Base-by-base conservation (phyloP, 805 yeast species). In the Starmerella asiatica region DNA sequence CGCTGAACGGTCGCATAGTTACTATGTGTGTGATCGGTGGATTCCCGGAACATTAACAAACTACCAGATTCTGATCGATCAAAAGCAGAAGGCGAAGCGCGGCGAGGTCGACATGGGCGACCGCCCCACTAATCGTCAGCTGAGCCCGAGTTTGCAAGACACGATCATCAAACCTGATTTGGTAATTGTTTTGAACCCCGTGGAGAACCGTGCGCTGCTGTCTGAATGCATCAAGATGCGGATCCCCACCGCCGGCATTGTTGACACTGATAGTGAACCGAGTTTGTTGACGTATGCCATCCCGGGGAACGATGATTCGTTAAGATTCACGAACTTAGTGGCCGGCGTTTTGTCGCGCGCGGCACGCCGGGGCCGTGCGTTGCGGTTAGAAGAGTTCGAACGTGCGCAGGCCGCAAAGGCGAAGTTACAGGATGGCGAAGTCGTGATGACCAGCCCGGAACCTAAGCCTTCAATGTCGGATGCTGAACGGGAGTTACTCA, bases 201-300 rank as follows among this genome's bases (percentile, higher is more conserved):
- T 75, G 23, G 94, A 85, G 56, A 82, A 83, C 65, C 68, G 82
- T 53, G 77, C 75, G 51, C 78, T 86, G 37, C 63, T 91, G 37
- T 68, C 68, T 37, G 98, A 91, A 62, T 91, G 96, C 46, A 71
- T 74, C 50, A 74, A 75, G 54, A 68, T 77, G 44, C 72, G 93
- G 57, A 73, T 91, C 24, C 98, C 98, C 43, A 85, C 96, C 0
- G 75, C 91, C 52, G 97, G 95, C 21, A 71, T 91, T 42, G 75
- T 91, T 46, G 98, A 91, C 62, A 86, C 97, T 18, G 88, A 91
- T 60, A 76, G 80, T 57, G 95, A 91, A 56, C 93, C 96, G 7
- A 72, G 81, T 14, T 63, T 79, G 50, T 81, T 88, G 39, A 84
- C 95, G 1, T 91, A 91, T 56, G 93, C 97, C 37, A 81, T 91